Conservation (phyloP, 2,329 filamentous ascomycete species). For the Fusarium bulbicola region DNA sequence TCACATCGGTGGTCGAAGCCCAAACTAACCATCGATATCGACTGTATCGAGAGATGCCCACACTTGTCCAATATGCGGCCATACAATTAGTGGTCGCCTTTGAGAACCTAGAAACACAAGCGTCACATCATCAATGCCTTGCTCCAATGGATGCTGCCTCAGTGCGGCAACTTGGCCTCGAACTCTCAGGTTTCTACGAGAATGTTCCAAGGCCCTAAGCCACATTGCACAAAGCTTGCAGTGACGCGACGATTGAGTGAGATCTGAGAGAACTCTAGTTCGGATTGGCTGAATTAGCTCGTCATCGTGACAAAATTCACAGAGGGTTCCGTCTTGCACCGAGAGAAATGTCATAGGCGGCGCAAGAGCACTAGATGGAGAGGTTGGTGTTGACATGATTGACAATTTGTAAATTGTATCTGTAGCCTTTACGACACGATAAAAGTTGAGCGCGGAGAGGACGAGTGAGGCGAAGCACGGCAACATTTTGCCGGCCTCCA, state of each 20-base stretch:
- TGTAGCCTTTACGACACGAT: not conserved
- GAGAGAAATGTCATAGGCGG: not conserved
- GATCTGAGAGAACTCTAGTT: not conserved
- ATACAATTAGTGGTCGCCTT: not conserved
- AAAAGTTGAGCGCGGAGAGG: not conserved
- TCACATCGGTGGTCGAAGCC: not conserved
- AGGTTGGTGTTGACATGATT: not conserved
- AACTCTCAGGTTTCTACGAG: not conserved
- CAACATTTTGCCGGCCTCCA: not conserved
- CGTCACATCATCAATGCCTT: not conserved
- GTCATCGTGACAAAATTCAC: not conserved
- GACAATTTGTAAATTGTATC: not conserved
- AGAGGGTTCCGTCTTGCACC: not conserved
- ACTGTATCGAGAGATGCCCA: slow-evolving; percentile 8
- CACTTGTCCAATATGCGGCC: not conserved
- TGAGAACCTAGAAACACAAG: not conserved
- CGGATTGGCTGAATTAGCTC: not conserved
- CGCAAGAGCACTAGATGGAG: too few relatives aligned
- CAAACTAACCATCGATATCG: not conserved
- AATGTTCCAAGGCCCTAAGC: not conserved
- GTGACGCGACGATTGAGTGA: not conserved
- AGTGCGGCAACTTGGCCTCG: not conserved
- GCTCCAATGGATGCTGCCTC: not conserved
- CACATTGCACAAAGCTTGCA: slow-evolving; percentile 9
- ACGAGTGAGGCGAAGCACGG: slow-evolving; percentile 1